These are phyloP conservation scores for Candolleomyces efflorescens DNA, from an alignment of 768 basidiomycete species.

Conservation along the genomic window DNA sequence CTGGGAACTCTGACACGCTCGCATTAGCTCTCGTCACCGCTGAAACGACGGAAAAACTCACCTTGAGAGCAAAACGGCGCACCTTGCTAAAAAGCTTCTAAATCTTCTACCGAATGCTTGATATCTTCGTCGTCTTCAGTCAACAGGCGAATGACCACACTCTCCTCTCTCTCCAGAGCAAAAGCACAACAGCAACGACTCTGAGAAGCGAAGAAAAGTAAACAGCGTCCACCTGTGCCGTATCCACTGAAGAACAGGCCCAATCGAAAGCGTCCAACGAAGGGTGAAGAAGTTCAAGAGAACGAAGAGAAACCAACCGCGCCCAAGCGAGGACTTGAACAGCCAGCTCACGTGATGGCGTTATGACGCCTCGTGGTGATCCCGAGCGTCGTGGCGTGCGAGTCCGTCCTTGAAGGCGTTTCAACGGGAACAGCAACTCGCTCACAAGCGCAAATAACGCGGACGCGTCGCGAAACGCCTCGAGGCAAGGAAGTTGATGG, in stretches of 20 bases:
- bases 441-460: not conserved
- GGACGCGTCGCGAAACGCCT: not conserved
- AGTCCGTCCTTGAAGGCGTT: not conserved
- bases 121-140: not conserved
- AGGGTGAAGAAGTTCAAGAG: not conserved
- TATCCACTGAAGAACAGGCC: not conserved
- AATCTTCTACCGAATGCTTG: not conserved
- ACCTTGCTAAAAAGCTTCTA: not conserved
- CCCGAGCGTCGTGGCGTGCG: not conserved
- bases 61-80: not conserved
- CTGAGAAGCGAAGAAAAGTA: too few relatives aligned
- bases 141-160: not conserved
- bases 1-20: not conserved
- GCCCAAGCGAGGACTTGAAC: not conserved
- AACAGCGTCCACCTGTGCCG: not conserved
- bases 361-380: constrained; percentile 2
- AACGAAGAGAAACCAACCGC: not conserved
- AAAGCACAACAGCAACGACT: too few relatives aligned
- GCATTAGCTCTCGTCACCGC: not conserved
- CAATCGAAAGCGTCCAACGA: not conserved
- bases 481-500: not conserved
- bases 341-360: constrained; percentile 2
- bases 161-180: not conserved
- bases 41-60: not conserved
- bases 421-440: not conserved